Percentiles rank a stretch among this genome's conserved stretches.
Conservation (phyloP, 192 early-diverging fungal species). For the Gigaspora rosea region DNA sequence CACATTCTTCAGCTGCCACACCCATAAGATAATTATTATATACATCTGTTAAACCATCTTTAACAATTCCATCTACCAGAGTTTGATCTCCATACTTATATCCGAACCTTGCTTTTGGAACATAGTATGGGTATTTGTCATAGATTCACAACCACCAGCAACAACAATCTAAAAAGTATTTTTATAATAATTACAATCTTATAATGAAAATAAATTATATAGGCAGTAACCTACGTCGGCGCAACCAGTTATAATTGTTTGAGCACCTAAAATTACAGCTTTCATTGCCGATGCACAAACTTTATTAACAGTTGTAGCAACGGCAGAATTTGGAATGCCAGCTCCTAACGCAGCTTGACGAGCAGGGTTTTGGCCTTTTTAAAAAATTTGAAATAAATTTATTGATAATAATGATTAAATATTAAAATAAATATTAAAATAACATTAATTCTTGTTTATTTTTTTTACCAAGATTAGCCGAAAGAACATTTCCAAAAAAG, state of each 20-base stretch:
- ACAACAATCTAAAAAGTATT: constrained; percentile 51
- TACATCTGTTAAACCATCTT: constrained; percentile 76
- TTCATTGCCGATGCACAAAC: constrained; percentile 86
- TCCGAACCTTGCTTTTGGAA: constrained; percentile 77
- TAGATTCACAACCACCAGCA: constrained; percentile 79
- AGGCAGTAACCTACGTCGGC: constrained; percentile 52
- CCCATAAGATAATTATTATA: constrained; percentile 78
- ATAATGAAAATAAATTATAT: background rate
- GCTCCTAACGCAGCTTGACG: constrained; percentile 78
- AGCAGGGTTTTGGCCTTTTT: constrained; percentile 78
- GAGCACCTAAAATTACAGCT: constrained; percentile 72
- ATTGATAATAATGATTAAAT: constrained; percentile 4
- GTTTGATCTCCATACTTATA: constrained; percentile 73
- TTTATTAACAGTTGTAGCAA: constrained; percentile 81
- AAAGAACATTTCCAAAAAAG: constrained; percentile 76
- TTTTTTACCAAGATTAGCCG: constrained; percentile 65
- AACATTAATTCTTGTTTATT: background rate
- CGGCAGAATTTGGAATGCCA: constrained; percentile 62
- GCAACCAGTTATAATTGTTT: constrained; percentile 73
- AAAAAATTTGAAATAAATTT: background rate
- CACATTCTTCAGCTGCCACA: constrained; percentile 78
- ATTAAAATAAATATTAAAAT: background rate
- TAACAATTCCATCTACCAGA: constrained; percentile 74
- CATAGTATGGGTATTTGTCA: constrained; percentile 85
- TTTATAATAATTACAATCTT: background rate